phyloP scores from a whole-genome alignment of 2,329 filamentous ascomycete genomes.

The Aspergillus felis region DNA sequence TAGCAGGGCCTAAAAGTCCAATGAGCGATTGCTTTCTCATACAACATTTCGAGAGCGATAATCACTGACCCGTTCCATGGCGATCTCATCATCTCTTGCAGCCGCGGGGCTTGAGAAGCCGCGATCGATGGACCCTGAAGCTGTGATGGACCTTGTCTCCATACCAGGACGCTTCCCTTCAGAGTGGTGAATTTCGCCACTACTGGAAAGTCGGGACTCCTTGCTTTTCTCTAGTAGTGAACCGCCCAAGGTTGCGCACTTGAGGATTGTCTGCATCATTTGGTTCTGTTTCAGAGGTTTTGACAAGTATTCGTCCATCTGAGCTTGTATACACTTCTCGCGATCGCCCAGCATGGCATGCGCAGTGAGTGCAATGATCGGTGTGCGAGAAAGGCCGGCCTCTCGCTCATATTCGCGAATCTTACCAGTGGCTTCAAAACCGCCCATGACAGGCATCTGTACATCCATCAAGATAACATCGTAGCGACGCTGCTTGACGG shows the following conservation, averaged over 20 bases:
- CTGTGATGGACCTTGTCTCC: constrained; percentile 65
- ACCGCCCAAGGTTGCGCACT: constrained; percentile 82
- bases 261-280: constrained; percentile 94
- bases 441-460: constrained; percentile 99
- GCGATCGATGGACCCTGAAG: constrained; percentile 55
- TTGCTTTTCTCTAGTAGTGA: constrained; percentile 42
- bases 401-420: constrained; percentile 92
- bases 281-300: constrained; percentile 96
- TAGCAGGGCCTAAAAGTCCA: constrained; percentile 33
- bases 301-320: constrained; percentile 98
- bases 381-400: constrained; percentile 74
- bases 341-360: constrained; percentile 98
- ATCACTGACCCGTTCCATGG: constrained; percentile 51
- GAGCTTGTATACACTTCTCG: constrained; percentile 95
- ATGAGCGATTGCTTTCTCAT: constrained; percentile 9
- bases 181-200: constrained; percentile 35
- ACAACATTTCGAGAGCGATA: not conserved
- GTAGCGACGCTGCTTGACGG: constrained; percentile 87
- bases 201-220: constrained; percentile 38
- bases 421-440: constrained; percentile 94
- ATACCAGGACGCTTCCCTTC: constrained; percentile 50
- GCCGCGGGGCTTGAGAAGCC: constrained; percentile 61
- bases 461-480: constrained; percentile 99
- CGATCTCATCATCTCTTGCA: constrained; percentile 59
- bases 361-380: constrained; percentile 93